Conservation (phyloP, 192 early-diverging fungal genomes). For the Paraglomus occultum region DNA sequence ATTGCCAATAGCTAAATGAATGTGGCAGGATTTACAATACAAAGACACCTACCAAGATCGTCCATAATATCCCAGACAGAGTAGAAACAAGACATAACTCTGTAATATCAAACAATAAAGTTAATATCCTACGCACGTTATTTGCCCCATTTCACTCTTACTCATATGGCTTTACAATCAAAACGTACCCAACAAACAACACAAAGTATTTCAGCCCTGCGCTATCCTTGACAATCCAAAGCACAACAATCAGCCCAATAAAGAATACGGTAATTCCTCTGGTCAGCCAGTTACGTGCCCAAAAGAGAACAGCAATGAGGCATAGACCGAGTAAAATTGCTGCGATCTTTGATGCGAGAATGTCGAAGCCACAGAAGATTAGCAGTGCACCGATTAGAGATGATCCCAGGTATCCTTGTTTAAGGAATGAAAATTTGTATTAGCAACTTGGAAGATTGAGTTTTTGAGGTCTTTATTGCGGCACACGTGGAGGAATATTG, state of each 20-base stretch:
- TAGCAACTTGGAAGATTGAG: slow-evolving; percentile 38
- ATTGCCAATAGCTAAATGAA: neutral
- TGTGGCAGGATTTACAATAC: neutral
- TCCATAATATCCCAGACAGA: slow-evolving; percentile 96
- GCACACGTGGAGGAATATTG: neutral
- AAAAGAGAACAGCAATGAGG: slow-evolving; percentile 79
- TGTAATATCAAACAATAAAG: slow-evolving; percentile 33
- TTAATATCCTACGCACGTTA: too few species aligned
- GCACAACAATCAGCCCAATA: slow-evolving; percentile 72
- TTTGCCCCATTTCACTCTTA: neutral
- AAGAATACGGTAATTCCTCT: slow-evolving; percentile 78
- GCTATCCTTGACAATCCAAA: slow-evolving; percentile 82
- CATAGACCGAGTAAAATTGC: slow-evolving; percentile 82
- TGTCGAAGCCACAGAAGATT: slow-evolving; percentile 91
- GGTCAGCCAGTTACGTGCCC: slow-evolving; percentile 89
- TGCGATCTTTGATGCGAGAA: slow-evolving; percentile 81
- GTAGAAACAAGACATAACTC: slow-evolving; percentile 92
- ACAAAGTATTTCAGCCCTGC: slow-evolving; percentile 85
- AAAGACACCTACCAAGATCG: slow-evolving; percentile 46
- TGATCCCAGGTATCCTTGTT: slow-evolving; percentile 92
- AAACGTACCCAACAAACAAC: slow-evolving; percentile 83
- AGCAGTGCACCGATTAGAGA: slow-evolving; percentile 88
- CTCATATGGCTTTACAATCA: slow-evolving; percentile 51
- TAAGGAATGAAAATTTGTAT: slow-evolving; percentile 70
- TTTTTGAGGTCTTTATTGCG: too few species aligned